phyloP scores from a whole-genome alignment of 352 stramenopile genomes.

The Phytophthora meadii region DNA sequence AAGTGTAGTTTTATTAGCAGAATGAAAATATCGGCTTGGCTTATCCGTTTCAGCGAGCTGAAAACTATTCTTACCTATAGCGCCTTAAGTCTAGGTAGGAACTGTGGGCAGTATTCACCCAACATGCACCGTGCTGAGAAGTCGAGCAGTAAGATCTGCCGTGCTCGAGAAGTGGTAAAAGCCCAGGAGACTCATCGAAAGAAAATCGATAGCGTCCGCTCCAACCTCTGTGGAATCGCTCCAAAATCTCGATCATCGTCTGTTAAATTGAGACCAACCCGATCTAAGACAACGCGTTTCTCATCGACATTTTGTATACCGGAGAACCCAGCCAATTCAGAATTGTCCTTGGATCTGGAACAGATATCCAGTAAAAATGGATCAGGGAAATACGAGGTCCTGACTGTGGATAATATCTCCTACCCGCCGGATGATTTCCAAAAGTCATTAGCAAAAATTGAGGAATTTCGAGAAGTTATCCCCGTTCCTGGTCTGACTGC shows the following conservation, averaged over 20 bases:
- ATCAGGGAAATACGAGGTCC: not conserved
- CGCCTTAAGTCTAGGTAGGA: too few relatives aligned
- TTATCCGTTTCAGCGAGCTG: too few relatives aligned
- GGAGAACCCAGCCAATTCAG: too few relatives aligned
- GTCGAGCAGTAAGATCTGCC: conserved; percentile 80
- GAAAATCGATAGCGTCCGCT: conserved; percentile 77
- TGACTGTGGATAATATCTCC: conserved; percentile 7
- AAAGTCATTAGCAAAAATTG: conserved; percentile 46
- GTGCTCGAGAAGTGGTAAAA: conserved; percentile 71
- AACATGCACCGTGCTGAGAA: conserved; percentile 80
- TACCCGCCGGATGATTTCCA: conserved; percentile 34
- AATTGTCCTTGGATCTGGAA: conserved; percentile 5
- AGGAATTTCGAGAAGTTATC: conserved; percentile 54
- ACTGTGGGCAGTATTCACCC: not conserved
- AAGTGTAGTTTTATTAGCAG: too few relatives aligned
- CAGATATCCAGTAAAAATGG: conserved; percentile 5
- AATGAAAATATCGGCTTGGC: too few relatives aligned
- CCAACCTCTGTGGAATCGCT: conserved; percentile 52
- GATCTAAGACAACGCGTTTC: conserved; percentile 19
- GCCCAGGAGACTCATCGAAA: conserved; percentile 73
- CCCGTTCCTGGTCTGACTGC: conserved; percentile 31
- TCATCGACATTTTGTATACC: too few relatives aligned
- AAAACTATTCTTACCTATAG: not conserved
- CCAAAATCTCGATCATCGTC: conserved; percentile 34
- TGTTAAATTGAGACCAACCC: conserved; percentile 27